A percentile compares a stretch with the other conserved stretches of the same genome.
phyloP scores from a whole-genome alignment of 352 stramenopile species.

The Salisapilia sapeloensis region DNA sequence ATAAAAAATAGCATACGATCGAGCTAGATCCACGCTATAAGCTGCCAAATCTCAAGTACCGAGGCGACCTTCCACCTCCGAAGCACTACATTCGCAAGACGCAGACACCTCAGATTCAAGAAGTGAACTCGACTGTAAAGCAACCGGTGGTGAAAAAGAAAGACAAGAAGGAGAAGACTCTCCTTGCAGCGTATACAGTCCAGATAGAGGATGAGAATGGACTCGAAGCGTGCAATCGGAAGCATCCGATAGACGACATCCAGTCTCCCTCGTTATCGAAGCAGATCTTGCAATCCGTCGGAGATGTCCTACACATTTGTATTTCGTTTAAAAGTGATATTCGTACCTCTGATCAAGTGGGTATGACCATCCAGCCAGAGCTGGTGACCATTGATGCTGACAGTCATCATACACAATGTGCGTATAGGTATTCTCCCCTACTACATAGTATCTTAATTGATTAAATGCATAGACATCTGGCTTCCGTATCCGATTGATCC shows the following conservation, averaged over 20 bases:
- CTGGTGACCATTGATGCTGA: constrained; percentile 20
- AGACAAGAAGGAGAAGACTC: constrained; percentile 8
- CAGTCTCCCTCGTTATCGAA: no score
- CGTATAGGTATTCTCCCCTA: constrained; percentile 1
- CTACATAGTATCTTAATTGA: no score
- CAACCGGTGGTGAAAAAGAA: constrained; percentile 1
- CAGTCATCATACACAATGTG: constrained; percentile 34
- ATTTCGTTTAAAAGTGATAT: no score
- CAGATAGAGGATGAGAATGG: background rate
- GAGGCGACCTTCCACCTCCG: constrained; percentile 34
- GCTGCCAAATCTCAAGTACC: constrained; percentile 47
- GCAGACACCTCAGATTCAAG: constrained; percentile 52
- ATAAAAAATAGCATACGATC: constrained; percentile 42
- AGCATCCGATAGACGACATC: no score
- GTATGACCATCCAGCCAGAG: constrained; percentile 31
- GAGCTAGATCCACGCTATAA: constrained; percentile 63
- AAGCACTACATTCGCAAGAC: constrained; percentile 71
- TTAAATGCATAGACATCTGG: constrained; percentile 31
- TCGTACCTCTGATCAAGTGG: constrained; percentile 13
- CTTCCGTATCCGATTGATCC: constrained; percentile 44
- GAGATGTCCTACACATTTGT: no score
- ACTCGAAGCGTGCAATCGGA: background rate
- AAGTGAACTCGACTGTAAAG: constrained; percentile 15
- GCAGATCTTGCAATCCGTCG: no score
- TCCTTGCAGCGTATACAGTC: constrained; percentile 14